Evolutionary conservation across 441 rosid genomes (phyloP), one percentile per base, ranked within the genome.

Genomic region (Euphorbia corollata): DNA sequence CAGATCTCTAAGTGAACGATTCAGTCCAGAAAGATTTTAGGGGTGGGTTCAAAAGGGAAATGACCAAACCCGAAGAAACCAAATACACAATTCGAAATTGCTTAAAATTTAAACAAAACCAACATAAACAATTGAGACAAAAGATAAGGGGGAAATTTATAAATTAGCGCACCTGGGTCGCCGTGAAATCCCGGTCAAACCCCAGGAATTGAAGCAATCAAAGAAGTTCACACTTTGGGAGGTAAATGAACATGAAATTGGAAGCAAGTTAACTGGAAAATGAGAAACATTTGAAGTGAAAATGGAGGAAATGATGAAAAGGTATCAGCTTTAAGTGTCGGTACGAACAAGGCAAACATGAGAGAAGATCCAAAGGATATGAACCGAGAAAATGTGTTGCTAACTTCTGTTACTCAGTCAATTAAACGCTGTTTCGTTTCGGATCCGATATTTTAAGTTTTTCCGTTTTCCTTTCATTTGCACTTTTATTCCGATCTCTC

Each of bases 1-100:
- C 68, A 77, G 79, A 82, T 77, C 71, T 74, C 15, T 20, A 1
- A 41, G 30, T 34, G 59, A 54, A 57, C 18, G 73, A 55, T 47
- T 63, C 55, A 68, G 22, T 39, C 60, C 41, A 36, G 4, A 47
- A 51, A 48, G 6, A 48, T 2, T 16, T 48, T 3, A 15, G 8
- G 2, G 34, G 24, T 7, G 24, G 24, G 30, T 54, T 58, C 23
- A 69, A 67, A 71, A 0, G 13, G 43, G 63, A 57, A 16, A 43
- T 13, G 43, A 24, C 36, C 64, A 36, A 41, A 41, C 15, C 8
- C 5, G 18, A 38, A 8, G 9, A 41, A 24, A 61, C 20, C 38
- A 16, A 16, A 12, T 32, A 50, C 23, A 51, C 6, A 39, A 53
- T 50, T 39, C 34, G 22, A 66, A 38, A 67, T 66, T 61, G 66